Evolutionary conservation across 495 filamentous ascomycete genomes (phyloP).

Genomic region (Pyrenula massariospora): DNA sequence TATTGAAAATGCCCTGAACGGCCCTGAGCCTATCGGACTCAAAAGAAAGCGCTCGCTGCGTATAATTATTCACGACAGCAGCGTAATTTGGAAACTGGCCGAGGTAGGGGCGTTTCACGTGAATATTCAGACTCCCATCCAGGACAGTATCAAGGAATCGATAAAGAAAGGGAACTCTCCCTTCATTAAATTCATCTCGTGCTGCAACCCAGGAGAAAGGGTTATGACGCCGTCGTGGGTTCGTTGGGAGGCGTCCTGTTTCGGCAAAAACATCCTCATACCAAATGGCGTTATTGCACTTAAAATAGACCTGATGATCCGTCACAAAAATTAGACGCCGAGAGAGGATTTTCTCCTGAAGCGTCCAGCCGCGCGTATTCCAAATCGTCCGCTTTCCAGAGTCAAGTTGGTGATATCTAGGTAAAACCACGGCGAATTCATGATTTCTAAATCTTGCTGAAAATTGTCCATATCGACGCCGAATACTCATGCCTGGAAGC

Average conservation of each 20-base stretch:
- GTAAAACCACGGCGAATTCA: background rate
- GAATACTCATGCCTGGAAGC: conserved; percentile 9
- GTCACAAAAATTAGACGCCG: background rate
- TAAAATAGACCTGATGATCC: conserved; percentile 1
- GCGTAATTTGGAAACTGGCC: background rate
- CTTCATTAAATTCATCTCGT: background rate
- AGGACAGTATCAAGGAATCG: background rate
- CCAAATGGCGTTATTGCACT: background rate
- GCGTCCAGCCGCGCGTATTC: conserved; percentile 1
- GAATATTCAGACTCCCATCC: background rate
- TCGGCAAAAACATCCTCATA: background rate
- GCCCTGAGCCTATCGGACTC: background rate
- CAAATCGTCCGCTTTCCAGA: background rate
- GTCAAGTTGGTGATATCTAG: background rate
- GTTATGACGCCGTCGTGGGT: background rate
- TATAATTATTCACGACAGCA: background rate
- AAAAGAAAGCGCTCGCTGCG: conserved; percentile 1
- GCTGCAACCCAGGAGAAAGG: background rate
- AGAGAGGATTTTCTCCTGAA: background rate
- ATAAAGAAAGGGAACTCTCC: background rate
- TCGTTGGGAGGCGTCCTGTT: background rate
- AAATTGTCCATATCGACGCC: background rate
- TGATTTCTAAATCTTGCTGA: background rate
- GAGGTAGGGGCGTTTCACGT: background rate
- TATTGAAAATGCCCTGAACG: background rate